Base-by-base conservation (phyloP, 1,284 basidiomycete genomes). In the Cutaneotrichosporon sp. region DNA sequence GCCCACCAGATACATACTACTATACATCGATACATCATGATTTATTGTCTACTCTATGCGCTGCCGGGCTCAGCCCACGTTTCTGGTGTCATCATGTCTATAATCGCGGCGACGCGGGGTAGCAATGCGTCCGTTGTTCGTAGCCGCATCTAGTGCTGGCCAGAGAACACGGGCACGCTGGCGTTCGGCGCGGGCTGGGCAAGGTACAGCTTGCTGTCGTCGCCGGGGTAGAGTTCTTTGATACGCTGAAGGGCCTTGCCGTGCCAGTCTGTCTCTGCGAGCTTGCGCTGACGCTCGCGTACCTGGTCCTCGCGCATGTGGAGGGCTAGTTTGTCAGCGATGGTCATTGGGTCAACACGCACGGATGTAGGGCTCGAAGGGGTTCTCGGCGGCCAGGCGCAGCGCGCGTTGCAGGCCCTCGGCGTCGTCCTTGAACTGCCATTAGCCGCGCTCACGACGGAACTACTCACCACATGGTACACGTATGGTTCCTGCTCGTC, bases 401-500 rank as follows among this genome's bases (percentile, higher is more conserved):
- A 73, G 55, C 2, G 70, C 66, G 15, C 30, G n/a, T 7, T 43
- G 34, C 5, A 73, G 55, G 1, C 49, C 69, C 0, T 49, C 46
- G 17, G 63, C 43, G 51, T 73, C 68, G 40, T 68, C 64, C 13
- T 44, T 26, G 35, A 13, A 21, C 30, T 45, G 43, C 2, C 10
- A 30, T 45, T 18, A 45, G 43, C 30, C 17, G 14, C 22, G 20
- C 9, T 42, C 8, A 12, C 40, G 13, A 22, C 12, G n/a, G n/a
- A n/a, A n/a, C 22, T 15, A 15, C 14, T 18, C 36, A 47, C 37
- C 9, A 77, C 72, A 45, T 77, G 68, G 58, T 77, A 78, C 18
- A 77, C 74, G 51, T 74, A 74, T 14, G 77, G 77, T 42, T 54
- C 41, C 43, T 51, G 37, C 59, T 58, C 26, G 62, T 49, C 13